These are phyloP conservation scores for Colletotrichum sp. DNA, from an alignment of 2,329 filamentous ascomycete species.

Conservation along the genomic window DNA sequence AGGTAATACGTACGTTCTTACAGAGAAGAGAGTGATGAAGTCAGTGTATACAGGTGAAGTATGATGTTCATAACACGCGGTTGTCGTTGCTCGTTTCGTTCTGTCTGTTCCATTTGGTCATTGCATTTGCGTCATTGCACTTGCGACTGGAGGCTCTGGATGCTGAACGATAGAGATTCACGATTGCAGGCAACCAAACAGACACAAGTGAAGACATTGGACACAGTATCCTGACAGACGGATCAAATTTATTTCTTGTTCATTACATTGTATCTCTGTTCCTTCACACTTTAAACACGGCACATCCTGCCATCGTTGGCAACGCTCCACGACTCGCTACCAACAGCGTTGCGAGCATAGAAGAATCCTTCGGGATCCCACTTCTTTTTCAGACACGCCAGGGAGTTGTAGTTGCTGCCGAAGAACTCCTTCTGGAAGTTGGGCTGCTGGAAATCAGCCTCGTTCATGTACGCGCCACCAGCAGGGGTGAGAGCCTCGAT, in stretches of 20 bases:
- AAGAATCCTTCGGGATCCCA: constrained; percentile 53
- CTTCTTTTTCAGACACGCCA: constrained; percentile 51
- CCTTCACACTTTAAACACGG: not conserved
- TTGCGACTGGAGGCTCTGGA: too few relatives aligned
- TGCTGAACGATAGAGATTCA: fast-evolving
- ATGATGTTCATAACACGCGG: too few relatives aligned
- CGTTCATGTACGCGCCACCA: constrained; percentile 54
- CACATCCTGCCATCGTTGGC: constrained; percentile 24
- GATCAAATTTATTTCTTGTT: not conserved
- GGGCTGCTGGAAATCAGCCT: constrained; percentile 54
- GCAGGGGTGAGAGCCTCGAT: constrained; percentile 35
- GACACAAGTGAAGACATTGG: not conserved
- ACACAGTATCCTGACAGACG: not conserved
- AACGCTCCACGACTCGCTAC: constrained; percentile 53
- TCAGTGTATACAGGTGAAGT: too few relatives aligned
- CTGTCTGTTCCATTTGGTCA: too few relatives aligned
- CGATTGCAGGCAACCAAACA: not conserved
- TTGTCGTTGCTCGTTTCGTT: too few relatives aligned
- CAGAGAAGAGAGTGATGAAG: too few relatives aligned
- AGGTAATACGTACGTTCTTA: too few relatives aligned
- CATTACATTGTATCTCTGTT: not conserved
- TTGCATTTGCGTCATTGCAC: too few relatives aligned
- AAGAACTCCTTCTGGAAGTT: constrained; percentile 51
- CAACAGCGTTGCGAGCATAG: constrained; percentile 52
- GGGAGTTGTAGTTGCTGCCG: constrained; percentile 46